Evolutionary conservation across 768 basidiomycete genomes (phyloP).

Genomic region (Hysterangium stoloniferum): DNA sequence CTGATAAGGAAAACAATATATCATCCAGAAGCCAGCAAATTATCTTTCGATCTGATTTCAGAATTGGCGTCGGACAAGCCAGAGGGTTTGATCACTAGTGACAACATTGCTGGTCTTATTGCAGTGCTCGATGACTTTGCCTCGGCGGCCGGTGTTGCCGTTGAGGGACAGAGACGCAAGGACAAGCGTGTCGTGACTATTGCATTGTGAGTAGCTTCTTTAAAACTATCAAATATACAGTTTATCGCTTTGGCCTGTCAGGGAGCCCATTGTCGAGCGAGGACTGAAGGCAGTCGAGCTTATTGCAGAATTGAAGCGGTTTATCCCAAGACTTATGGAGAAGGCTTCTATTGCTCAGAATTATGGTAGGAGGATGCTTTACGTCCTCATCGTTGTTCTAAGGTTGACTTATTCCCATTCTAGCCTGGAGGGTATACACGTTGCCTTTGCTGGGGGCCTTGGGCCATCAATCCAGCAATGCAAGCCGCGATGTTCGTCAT

Average conservation of each 20-base stretch:
- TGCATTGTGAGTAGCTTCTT: constrained; percentile 4
- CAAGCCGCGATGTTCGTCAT: constrained; percentile 79
- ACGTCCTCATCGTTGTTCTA: not conserved
- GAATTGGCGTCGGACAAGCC: constrained; percentile 56
- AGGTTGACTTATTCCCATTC: constrained; percentile 1
- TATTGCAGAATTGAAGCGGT: constrained; percentile 62
- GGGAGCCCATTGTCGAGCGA: constrained; percentile 71
- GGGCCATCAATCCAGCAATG: constrained; percentile 74
- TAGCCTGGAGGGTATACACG: constrained; percentile 73
- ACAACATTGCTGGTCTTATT: constrained; percentile 76
- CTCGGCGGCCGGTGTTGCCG: constrained; percentile 53
- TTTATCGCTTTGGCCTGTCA: constrained; percentile 22
- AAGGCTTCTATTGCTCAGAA: constrained; percentile 30
- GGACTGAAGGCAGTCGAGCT: constrained; percentile 80
- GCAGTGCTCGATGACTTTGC: constrained; percentile 85
- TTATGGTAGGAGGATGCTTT: constrained; percentile 35
- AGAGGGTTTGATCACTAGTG: constrained; percentile 50
- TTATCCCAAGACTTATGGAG: constrained; percentile 52
- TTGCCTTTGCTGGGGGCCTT: constrained; percentile 69
- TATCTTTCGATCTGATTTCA: constrained; percentile 74
- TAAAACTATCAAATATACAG: not conserved
- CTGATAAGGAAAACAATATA: constrained; percentile 78
- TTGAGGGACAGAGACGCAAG: constrained; percentile 47
- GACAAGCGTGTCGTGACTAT: constrained; percentile 26
- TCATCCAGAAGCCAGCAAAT: constrained; percentile 80